Percentiles rank a stretch among this genome's conserved stretches.
These are phyloP conservation scores for Coemansia reversa DNA, from an alignment of 192 early-diverging fungal genomes.

Conservation along the genomic window DNA sequence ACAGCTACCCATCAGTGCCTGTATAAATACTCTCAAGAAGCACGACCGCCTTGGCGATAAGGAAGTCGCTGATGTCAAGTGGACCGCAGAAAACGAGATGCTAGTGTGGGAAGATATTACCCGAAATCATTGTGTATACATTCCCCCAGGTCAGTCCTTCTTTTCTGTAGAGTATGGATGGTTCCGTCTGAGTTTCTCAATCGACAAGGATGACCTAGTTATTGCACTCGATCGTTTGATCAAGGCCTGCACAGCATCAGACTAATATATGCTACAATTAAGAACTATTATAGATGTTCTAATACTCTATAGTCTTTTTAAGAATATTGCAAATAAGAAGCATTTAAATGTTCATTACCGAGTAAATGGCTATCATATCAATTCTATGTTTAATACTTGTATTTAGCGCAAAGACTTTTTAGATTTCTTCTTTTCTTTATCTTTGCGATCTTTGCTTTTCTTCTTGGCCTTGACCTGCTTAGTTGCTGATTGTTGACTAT, in stretches of 20 bases:
- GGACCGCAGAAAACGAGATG: constrained; percentile 54
- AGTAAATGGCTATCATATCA: neutral
- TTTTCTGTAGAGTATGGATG: constrained; percentile 58
- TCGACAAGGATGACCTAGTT: constrained; percentile 50
- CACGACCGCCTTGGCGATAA: constrained; percentile 7
- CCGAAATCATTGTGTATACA: constrained; percentile 61
- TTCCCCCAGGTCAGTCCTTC: constrained; percentile 70
- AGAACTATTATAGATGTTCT: neutral
- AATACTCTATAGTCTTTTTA: neutral
- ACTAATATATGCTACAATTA: neutral
- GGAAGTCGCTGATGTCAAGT: constrained; percentile 8
- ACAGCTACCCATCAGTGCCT: constrained; percentile 22
- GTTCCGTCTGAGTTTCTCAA: constrained; percentile 66
- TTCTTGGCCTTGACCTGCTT: constrained; percentile 6
- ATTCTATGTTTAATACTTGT: neutral
- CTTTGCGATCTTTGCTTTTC: constrained; percentile 15
- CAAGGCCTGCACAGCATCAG: neutral
- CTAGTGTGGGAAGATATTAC: constrained; percentile 53
- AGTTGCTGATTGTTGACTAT: neutral
- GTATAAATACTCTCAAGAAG: constrained; percentile 50
- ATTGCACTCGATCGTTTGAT: constrained; percentile 55
- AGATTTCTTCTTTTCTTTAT: constrained; percentile 7
- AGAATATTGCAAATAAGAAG: neutral
- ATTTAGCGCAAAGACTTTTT: neutral
- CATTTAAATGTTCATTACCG: neutral